Percentiles rank a stretch among this genome's conserved stretches.
Conservation (phyloP, 2,329 filamentous ascomycete species). For the Mariannaea elegans region DNA sequence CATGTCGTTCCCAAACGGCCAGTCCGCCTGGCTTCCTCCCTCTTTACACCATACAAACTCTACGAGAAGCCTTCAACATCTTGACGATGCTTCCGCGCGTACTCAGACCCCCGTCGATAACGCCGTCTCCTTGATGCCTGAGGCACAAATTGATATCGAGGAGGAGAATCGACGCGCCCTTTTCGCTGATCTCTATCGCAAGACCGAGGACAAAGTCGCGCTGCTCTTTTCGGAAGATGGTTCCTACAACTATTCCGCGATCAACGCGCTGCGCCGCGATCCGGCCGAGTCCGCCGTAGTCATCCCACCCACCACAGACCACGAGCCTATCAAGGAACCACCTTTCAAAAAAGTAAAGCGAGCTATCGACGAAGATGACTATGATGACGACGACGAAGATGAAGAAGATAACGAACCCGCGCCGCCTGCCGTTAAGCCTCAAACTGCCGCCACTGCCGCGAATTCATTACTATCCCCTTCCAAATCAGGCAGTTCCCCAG, state of each 20-base stretch:
- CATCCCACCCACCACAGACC: slow-evolving; percentile 65
- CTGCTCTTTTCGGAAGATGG: slow-evolving; percentile 74
- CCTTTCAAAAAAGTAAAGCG: slow-evolving; percentile 79
- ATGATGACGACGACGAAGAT: slow-evolving; percentile 85
- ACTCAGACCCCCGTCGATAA: slow-evolving; percentile 62
- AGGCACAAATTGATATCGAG: slow-evolving; percentile 67
- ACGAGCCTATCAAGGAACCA: slow-evolving; percentile 66
- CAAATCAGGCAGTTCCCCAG: slow-evolving; percentile 74
- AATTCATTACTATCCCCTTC: slow-evolving; percentile 72
- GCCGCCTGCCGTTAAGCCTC: slow-evolving; percentile 62
- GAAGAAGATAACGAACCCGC: slow-evolving; percentile 68
- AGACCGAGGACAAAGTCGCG: slow-evolving; percentile 79
- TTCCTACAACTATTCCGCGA: slow-evolving; percentile 59
- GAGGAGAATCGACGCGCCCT: slow-evolving; percentile 77
- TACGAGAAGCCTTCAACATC: slow-evolving; percentile 62
- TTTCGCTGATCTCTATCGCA: slow-evolving; percentile 81
- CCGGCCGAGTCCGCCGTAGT: slow-evolving; percentile 49
- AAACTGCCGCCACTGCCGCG: slow-evolving; percentile 61
- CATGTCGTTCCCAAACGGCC: slow-evolving; percentile 75
- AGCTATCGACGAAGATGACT: slow-evolving; percentile 84
- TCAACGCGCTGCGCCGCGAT: slow-evolving; percentile 62
- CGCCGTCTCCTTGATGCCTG: slow-evolving; percentile 63
- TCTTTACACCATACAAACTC: slow-evolving; percentile 58
- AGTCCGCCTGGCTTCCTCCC: slow-evolving; percentile 71
- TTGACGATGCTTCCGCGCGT: slow-evolving; percentile 67